Conservation (phyloP, 805 yeast genomes). For the Pichia manshurica region DNA sequence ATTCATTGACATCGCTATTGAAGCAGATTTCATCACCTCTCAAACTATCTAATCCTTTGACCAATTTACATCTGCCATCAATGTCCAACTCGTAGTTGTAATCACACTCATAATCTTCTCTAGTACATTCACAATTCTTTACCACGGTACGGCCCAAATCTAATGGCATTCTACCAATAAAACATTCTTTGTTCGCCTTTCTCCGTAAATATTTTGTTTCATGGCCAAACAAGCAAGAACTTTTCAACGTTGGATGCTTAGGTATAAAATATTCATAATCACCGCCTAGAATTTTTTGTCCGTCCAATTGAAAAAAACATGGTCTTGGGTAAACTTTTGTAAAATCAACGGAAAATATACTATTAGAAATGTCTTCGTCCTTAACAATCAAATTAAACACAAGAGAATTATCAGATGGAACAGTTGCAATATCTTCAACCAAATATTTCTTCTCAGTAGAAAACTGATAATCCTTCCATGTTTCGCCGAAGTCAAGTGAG, state of each 20-base stretch:
- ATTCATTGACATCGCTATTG: conserved; percentile 54
- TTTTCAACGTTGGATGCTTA: conserved; percentile 44
- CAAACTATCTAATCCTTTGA: conserved; percentile 64
- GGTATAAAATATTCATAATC: conserved; percentile 68
- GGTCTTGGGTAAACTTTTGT: conserved; percentile 43
- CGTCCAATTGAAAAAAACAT: conserved; percentile 44
- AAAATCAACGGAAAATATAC: conserved; percentile 54
- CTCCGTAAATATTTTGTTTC: conserved; percentile 55
- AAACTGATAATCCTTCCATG: conserved; percentile 68
- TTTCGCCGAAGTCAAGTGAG: conserved; percentile 73
- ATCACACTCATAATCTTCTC: conserved; percentile 92
- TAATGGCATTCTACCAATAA: conserved; percentile 61
- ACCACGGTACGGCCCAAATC: conserved; percentile 48
- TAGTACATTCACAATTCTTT: conserved; percentile 74
- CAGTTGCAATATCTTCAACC: conserved; percentile 75
- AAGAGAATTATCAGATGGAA: conserved; percentile 85
- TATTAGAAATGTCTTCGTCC: conserved; percentile 30
- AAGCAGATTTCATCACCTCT: conserved; percentile 59
- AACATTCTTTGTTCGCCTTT: conserved; percentile 56
- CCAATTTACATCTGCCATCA: conserved; percentile 83
- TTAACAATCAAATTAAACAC: conserved; percentile 63
- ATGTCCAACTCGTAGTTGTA: conserved; percentile 63
- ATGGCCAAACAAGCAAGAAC: conserved; percentile 67
- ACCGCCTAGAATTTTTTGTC: conserved; percentile 17
- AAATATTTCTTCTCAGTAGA: conserved; percentile 40